phyloP scores from a whole-genome alignment of 768 basidiomycete genomes.

The Auriscalpium microsporum region DNA sequence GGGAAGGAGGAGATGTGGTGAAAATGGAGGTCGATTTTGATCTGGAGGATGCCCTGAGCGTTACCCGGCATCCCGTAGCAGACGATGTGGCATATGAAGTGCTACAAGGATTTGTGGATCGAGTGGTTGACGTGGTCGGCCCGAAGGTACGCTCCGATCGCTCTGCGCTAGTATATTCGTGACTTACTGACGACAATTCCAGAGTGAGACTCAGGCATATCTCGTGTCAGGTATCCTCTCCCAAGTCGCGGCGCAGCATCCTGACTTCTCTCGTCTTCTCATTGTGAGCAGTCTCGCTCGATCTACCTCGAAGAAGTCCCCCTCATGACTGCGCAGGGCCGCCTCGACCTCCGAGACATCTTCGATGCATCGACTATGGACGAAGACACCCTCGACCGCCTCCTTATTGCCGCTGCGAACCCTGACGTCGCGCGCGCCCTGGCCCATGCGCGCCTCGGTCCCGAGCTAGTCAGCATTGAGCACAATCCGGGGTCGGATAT shows the following conservation, averaged over 20 bases:
- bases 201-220: conserved; percentile 51
- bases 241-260: conserved; percentile 59
- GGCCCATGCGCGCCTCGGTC: conserved; percentile 32
- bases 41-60: conserved; percentile 46
- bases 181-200: conserved; percentile 1
- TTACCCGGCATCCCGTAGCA: conserved; percentile 48
- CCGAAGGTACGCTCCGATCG: conserved; percentile 41
- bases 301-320: not conserved
- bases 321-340: conserved; percentile 32
- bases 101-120: conserved; percentile 46
- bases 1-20: too few species aligned
- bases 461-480: conserved; percentile 31
- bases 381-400: conserved; percentile 42
- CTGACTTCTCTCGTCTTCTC: conserved; percentile 32
- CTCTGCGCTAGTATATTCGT: not conserved
- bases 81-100: conserved; percentile 45
- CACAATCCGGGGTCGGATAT: conserved; percentile 30
- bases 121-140: conserved; percentile 45
- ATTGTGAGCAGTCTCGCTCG: conserved; percentile 38
- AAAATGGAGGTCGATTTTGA: conserved; percentile 44
- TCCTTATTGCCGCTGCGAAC: conserved; percentile 62
- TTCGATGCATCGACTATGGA: conserved; percentile 49
- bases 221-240: conserved; percentile 54
- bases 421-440: conserved; percentile 53
- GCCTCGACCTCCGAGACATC: conserved; percentile 44